phyloP scores from a whole-genome alignment of 108 stramenopile genomes.

The Fragilariopsis cylindrus region DNA sequence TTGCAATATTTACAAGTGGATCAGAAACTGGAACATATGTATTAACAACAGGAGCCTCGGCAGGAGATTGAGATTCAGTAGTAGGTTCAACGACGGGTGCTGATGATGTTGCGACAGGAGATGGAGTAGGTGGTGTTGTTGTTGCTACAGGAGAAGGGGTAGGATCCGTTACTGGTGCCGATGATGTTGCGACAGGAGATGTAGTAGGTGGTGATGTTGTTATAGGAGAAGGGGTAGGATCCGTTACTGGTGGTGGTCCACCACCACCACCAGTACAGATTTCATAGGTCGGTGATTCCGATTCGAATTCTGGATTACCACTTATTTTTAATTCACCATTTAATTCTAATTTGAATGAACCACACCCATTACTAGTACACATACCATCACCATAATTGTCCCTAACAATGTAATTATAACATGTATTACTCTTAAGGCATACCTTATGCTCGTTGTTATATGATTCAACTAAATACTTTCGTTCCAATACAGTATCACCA shows the following conservation, averaged over 20 bases:
- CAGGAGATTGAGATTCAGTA: conserved; percentile 7
- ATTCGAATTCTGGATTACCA: background rate
- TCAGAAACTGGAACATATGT: background rate
- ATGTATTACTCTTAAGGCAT: conserved; percentile 1
- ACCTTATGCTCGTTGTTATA: background rate
- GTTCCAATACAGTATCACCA: background rate
- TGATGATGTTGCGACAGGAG: background rate
- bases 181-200: conserved; percentile 10
- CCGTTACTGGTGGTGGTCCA: conserved; percentile 2
- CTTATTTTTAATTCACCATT: background rate
- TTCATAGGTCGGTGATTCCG: background rate
- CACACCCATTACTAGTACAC: background rate
- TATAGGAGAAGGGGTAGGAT: conserved; percentile 11
- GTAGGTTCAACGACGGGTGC: background rate
- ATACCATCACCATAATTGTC: conserved; percentile 6
- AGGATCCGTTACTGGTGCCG: conserved; percentile 1
- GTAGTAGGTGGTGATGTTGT: conserved; percentile 5
- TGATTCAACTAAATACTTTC: background rate
- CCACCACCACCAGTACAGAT: background rate
- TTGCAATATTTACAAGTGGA: background rate
- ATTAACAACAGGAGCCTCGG: conserved; percentile 5
- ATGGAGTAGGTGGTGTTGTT: background rate
- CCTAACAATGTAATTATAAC: background rate
- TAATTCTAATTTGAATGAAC: background rate
- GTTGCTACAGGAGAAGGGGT: background rate